Evolutionary conservation across 106 monocot genomes (phyloP).

Genomic region (Dendrobium huoshanense): DNA sequence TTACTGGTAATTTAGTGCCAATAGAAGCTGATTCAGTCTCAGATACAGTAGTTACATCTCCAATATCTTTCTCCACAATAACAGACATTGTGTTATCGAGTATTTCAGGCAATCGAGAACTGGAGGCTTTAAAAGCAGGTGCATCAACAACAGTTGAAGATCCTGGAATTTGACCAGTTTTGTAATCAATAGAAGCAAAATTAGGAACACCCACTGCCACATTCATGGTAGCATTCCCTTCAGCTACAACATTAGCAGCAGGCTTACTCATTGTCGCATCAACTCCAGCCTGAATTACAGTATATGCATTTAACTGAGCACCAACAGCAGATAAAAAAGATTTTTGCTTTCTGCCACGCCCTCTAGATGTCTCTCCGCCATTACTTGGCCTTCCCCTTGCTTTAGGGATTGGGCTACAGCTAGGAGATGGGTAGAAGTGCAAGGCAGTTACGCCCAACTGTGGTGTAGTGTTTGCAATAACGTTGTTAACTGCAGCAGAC

Average conservation of each 20-base stretch:
- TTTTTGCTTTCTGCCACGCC: conserved; percentile 48
- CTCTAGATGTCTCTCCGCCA: conserved; percentile 43
- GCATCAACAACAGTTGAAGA: conserved; percentile 18
- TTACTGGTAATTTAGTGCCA: conserved; percentile 7
- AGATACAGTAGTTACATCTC: not conserved
- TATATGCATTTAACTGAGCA: conserved; percentile 14
- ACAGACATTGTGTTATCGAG: conserved; percentile 2
- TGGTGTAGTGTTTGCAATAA: conserved; percentile 3
- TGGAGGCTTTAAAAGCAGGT: conserved; percentile 4
- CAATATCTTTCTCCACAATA: not conserved
- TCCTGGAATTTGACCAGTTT: conserved; percentile 14
- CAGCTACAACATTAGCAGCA: conserved; percentile 3
- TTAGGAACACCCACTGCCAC: conserved; percentile 5
- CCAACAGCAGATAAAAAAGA: conserved; percentile 11
- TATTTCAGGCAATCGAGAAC: conserved; percentile 10
- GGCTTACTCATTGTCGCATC: conserved; percentile 12
- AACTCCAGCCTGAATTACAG: conserved; percentile 12
- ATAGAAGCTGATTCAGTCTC: conserved; percentile 7
- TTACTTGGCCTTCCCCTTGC: conserved; percentile 37
- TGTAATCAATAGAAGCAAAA: not conserved
- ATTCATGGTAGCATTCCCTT: conserved; percentile 10
- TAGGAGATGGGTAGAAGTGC: conserved; percentile 9
- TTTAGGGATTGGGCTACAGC: conserved; percentile 2
- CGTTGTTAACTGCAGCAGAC: not conserved
- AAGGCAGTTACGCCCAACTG: conserved; percentile 6